Evolutionary conservation across 192 early-diverging fungal genomes (phyloP).

Genomic region (Entomortierella lignicola): DNA sequence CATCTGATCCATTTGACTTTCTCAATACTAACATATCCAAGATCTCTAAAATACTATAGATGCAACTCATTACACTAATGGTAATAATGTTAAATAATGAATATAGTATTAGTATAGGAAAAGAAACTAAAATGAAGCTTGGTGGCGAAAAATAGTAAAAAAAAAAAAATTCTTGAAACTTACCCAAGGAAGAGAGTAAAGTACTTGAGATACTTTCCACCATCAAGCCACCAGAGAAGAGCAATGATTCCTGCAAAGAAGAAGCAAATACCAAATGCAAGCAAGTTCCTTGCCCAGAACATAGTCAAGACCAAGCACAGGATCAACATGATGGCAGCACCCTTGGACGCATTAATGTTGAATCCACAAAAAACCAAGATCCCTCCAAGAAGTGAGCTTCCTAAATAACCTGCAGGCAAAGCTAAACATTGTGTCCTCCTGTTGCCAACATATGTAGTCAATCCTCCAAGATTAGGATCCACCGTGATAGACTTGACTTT

Average conservation of each 20-base stretch:
- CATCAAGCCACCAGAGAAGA: conserved; percentile 85
- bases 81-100: too few relatives aligned
- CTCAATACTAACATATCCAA: conserved; percentile 90
- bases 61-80: conserved; percentile 92
- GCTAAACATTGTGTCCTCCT: conserved; percentile 80
- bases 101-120: too few relatives aligned
- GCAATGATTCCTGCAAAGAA: conserved; percentile 86
- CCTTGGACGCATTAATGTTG: conserved; percentile 86
- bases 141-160: too few relatives aligned
- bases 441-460: conserved; percentile 67
- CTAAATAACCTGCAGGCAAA: conserved; percentile 92
- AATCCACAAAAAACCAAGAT: conserved; percentile 95
- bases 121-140: too few relatives aligned
- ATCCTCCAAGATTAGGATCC: conserved; percentile 93
- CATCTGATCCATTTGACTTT: conserved; percentile 97
- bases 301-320: conserved; percentile 83
- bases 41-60: conserved; percentile 97
- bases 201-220: conserved; percentile 82
- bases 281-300: conserved; percentile 91
- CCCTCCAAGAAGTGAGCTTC: conserved; percentile 88
- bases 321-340: conserved; percentile 88
- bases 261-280: conserved; percentile 83
- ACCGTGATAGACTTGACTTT: conserved; percentile 89
- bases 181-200: conserved; percentile 95
- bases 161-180: too few relatives aligned